Conservation (phyloP, 139 green algal genomes). For the Nannochloris sp. region DNA sequence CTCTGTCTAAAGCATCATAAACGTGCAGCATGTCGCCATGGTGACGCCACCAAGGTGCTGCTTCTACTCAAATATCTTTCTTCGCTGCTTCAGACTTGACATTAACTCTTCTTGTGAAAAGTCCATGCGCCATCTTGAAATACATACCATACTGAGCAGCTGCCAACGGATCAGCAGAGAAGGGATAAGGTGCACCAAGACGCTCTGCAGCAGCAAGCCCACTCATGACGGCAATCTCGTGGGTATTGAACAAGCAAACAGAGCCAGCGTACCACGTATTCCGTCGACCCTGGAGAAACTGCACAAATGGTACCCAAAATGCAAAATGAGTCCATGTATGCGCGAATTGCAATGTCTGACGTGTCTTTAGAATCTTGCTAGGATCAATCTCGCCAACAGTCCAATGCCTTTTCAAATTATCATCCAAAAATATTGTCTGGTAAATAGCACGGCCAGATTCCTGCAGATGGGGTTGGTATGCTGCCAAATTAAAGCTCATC, state of each 20-base stretch:
- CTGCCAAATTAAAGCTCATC: constrained; percentile 66
- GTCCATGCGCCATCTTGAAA: constrained; percentile 19
- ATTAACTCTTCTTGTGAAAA: constrained; percentile 15
- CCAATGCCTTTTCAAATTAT: constrained; percentile 30
- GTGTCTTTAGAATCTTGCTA: constrained; percentile 32
- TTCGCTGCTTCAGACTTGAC: too few relatives aligned
- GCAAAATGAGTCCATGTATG: constrained; percentile 66
- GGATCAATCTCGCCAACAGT: constrained; percentile 37
- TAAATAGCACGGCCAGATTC: constrained; percentile 36
- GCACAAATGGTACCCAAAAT: constrained; percentile 51
- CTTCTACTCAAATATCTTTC: too few relatives aligned
- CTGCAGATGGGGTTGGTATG: constrained; percentile 57
- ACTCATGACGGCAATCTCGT: constrained; percentile 58
- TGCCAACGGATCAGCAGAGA: constrained; percentile 48
- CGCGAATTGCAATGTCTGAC: constrained; percentile 60
- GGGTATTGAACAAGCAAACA: constrained; percentile 62
- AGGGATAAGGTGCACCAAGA: constrained; percentile 58
- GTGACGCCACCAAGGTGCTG: too few relatives aligned
- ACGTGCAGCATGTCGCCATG: too few relatives aligned
- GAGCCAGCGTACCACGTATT: constrained; percentile 44
- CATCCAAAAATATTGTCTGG: constrained; percentile 63
- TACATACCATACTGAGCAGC: constrained; percentile 22
- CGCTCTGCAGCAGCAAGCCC: constrained; percentile 55
- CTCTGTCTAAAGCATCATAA: too few relatives aligned
- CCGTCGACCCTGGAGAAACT: constrained; percentile 40